Evolutionary conservation across 768 basidiomycete species (phyloP).

Genomic region (Suillus tomentosus): DNA sequence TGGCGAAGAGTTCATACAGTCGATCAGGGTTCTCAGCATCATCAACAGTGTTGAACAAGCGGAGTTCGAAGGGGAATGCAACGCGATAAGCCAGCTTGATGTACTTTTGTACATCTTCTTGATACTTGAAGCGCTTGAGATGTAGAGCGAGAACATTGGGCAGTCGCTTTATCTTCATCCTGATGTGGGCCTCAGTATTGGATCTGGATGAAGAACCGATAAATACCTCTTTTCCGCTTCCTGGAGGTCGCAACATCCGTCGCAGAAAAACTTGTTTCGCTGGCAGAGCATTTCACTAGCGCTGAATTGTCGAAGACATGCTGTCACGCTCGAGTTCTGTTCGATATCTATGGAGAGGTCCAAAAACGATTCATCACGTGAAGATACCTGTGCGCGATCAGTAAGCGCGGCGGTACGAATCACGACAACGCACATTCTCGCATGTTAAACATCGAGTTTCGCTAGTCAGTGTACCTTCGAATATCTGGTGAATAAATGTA

Average conservation of each 20-base stretch:
- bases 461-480: constrained; percentile 92
- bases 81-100: constrained; percentile 97
- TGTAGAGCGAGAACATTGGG: constrained; percentile 96
- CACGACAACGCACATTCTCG: constrained; percentile 75
- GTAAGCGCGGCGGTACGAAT: constrained; percentile 18
- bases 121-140: constrained; percentile 98
- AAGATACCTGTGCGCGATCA: constrained; percentile 62
- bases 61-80: constrained; percentile 92
- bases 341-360: constrained; percentile 99
- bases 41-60: constrained; percentile 96
- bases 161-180: constrained; percentile 98
- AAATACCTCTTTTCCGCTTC: constrained; percentile 94
- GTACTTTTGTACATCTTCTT: constrained; percentile 86
- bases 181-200: constrained; percentile 34
- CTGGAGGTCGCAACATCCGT: constrained; percentile 93
- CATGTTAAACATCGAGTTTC: constrained; percentile 98
- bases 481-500: constrained; percentile 89
- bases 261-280: constrained; percentile 98
- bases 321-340: constrained; percentile 94
- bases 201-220: neutral
- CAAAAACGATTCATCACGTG: constrained; percentile 94
- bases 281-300: constrained; percentile 98
- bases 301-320: constrained; percentile 94
- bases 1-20: constrained; percentile 91
- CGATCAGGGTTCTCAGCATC: constrained; percentile 90